Base-by-base conservation (phyloP, 1,284 basidiomycete genomes). In the Irpex sp. region DNA sequence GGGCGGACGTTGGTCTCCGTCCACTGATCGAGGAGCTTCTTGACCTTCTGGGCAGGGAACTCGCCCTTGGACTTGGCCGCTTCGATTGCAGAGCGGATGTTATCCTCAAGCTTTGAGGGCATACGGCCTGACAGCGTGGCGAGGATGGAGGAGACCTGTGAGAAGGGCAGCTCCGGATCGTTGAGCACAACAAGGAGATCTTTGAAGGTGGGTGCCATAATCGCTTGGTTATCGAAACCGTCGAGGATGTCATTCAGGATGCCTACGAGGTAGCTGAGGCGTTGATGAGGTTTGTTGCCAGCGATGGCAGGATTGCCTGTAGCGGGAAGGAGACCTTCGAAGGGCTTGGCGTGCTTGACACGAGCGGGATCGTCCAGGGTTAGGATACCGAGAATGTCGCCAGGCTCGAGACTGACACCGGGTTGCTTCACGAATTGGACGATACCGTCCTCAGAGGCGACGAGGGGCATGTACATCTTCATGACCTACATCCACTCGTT, bases 381-480 rank as follows among this genome's bases (percentile, higher is more conserved):
- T 60, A 99, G 85, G 74, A 99, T 97, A 80, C 97, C 97, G 65
- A 99, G 88, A 67, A 99, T 96, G 76, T 98, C 97, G 57, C 97
- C 97, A n/a, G 96, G 94, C 70, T 94, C 93, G 64, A 99, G 87
- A 68, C 94, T 95, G 71, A 97, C 93, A 70, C 97, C 97, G 60
- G 97, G 94, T 74, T 98, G 96, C 81, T 98, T 99, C 77, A 99
- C 95, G 74, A 99, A 92, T 73, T 96, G 94, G n/a, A 94, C 89
- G 57, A 93, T 85, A 75, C 97, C 97, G 75, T 97, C 94, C 77
- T 99, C 97, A 3, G 92, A 86, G n/a, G 96, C 95, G 62, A 95
- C 89, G 64, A 99, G 87, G 13, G 95, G 94, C 96, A 98, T 97
- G 78, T 96, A 96, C 96, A 98, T 98, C 82, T 98, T 98, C 96